Percentiles rank a stretch among this genome's conserved stretches.
These are phyloP conservation scores for Clonostachys byssicola DNA, from an alignment of 2,329 filamentous ascomycete genomes.

Conservation along the genomic window DNA sequence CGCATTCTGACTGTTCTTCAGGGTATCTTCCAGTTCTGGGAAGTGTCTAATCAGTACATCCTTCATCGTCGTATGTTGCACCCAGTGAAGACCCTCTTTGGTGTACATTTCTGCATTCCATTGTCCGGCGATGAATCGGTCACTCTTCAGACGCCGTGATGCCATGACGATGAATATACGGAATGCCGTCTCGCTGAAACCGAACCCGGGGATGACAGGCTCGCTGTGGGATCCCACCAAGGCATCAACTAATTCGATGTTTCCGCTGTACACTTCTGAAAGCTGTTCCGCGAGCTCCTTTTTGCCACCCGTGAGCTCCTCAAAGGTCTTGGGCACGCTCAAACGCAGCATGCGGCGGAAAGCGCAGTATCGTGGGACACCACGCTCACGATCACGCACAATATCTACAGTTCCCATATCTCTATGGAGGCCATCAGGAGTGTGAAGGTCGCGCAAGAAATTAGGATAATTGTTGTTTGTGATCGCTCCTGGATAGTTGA, in stretches of 20 bases:
- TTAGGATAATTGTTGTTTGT: constrained; percentile 19
- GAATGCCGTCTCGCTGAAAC: constrained; percentile 42
- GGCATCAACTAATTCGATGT: constrained; percentile 35
- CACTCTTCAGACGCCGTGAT: constrained; percentile 32
- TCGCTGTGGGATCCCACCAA: constrained; percentile 35
- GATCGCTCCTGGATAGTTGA: constrained; percentile 41
- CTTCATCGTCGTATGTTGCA: constrained; percentile 33
- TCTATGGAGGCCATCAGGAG: constrained; percentile 30
- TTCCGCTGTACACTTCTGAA: constrained; percentile 26
- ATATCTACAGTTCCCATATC: constrained; percentile 42
- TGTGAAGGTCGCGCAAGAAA: constrained; percentile 30
- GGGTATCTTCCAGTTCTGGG: constrained; percentile 23
- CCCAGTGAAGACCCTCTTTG: constrained; percentile 33
- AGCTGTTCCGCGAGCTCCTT: constrained; percentile 25
- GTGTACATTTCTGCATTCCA: constrained; percentile 34
- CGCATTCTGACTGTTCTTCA: constrained; percentile 20
- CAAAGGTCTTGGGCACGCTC: constrained; percentile 24
- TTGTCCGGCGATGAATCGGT: constrained; percentile 34
- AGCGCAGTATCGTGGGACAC: constrained; percentile 36
- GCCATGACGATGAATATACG: constrained; percentile 40
- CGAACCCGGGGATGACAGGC: constrained; percentile 36
- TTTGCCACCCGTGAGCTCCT: constrained; percentile 17
- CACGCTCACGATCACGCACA: constrained; percentile 39
- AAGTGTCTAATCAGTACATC: constrained; percentile 37
- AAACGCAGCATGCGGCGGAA: constrained; percentile 38